Evolutionary conservation across 805 yeast genomes (phyloP).

Genomic region (Kodamaea kakaduensis): DNA sequence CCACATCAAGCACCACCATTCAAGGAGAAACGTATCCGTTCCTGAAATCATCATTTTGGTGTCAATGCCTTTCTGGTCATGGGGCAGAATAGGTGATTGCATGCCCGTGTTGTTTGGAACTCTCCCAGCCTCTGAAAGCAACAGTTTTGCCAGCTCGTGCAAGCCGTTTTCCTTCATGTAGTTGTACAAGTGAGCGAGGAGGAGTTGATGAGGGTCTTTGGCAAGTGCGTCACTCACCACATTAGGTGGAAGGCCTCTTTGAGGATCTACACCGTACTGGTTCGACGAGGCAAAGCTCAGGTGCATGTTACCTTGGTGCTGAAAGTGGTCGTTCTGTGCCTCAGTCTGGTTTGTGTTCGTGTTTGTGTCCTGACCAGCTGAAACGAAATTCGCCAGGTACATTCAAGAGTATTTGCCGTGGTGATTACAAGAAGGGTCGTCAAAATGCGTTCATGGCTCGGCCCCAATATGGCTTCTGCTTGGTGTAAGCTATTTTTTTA

Average conservation of each 20-base stretch:
- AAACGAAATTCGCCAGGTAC: conserved; percentile 2
- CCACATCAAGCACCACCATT: conserved; percentile 57
- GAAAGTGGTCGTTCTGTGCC: not conserved
- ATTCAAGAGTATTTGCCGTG: not conserved
- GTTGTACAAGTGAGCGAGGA: conserved; percentile 50
- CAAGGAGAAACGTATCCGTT: conserved; percentile 45
- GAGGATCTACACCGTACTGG: no score
- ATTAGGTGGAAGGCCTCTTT: conserved; percentile 11
- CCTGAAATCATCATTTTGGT: conserved; percentile 31
- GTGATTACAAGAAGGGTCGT: no score
- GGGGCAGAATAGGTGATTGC: conserved; percentile 4
- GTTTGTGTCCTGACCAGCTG: not conserved
- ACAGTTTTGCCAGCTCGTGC: conserved; percentile 46
- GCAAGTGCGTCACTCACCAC: conserved; percentile 22
- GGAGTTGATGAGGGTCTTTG: conserved; percentile 45
- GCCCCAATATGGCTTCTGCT: no score
- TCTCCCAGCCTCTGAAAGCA: conserved; percentile 41
- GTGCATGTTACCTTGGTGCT: conserved; percentile 1
- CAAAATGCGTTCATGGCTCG: no score
- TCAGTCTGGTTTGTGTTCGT: not conserved
- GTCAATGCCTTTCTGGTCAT: conserved; percentile 4
- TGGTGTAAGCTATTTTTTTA: conserved; percentile 1
- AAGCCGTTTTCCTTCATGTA: conserved; percentile 45
- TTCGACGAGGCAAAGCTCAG: no score
- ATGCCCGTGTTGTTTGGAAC: conserved; percentile 25